Conservation (phyloP, 2,329 filamentous ascomycete species). For the Xylariales sp. region DNA sequence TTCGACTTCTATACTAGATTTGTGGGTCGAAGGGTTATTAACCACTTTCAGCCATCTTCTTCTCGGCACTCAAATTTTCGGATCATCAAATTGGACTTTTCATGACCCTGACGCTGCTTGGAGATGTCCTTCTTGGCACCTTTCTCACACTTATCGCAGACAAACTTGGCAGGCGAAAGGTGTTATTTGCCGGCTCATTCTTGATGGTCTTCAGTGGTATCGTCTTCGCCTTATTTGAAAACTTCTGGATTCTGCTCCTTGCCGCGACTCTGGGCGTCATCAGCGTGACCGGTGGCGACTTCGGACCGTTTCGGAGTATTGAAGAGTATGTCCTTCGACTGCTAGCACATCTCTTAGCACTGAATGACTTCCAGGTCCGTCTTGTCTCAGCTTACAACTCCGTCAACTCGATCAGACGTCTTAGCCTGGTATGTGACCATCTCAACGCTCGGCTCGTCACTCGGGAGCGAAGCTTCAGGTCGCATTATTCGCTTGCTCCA, state of each 20-base stretch:
- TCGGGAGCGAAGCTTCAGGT: conserved; percentile 49
- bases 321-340: conserved; percentile 42
- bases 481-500: conserved; percentile 44
- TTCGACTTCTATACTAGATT: not conserved
- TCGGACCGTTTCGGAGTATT: conserved; percentile 62
- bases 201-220: conserved; percentile 55
- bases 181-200: conserved; percentile 46
- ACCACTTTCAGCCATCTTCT: conserved; percentile 42
- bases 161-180: conserved; percentile 49
- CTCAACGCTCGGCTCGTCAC: conserved; percentile 49
- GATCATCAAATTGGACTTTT: conserved; percentile 59
- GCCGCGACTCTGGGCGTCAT: conserved; percentile 59
- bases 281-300: conserved; percentile 59
- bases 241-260: conserved; percentile 54
- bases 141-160: conserved; percentile 56
- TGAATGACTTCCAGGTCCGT: conserved; percentile 34
- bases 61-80: conserved; percentile 49
- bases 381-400: conserved; percentile 54
- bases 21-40: not conserved
- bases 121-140: conserved; percentile 56
- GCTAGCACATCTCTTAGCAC: not conserved
- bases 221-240: conserved; percentile 48
- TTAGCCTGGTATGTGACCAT: conserved; percentile 61
- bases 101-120: conserved; percentile 58
- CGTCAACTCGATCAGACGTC: conserved; percentile 54